phyloP scores from a whole-genome alignment of 208 protist genomes.

The Trypanosomatidae sp. region DNA sequence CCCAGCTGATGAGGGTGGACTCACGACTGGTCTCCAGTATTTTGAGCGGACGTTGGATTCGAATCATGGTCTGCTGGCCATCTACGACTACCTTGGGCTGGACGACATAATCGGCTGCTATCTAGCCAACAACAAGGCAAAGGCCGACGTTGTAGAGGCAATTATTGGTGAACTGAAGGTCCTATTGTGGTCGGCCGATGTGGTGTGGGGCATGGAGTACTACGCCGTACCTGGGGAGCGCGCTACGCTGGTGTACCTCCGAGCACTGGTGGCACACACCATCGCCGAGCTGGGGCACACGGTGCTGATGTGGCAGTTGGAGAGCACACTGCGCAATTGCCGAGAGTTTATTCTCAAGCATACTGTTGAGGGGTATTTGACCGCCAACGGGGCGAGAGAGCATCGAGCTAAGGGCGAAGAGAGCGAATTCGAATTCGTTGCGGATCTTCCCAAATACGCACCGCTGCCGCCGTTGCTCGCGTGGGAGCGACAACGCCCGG shows the following conservation, averaged over 20 bases:
- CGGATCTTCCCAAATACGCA: conserved; percentile 33
- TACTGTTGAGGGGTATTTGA: conserved; percentile 10
- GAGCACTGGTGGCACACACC: conserved; percentile 61
- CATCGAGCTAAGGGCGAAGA: not conserved
- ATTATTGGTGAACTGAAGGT: conserved; percentile 83
- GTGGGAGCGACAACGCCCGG: conserved; percentile 9
- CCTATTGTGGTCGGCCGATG: conserved; percentile 67
- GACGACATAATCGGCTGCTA: conserved; percentile 50
- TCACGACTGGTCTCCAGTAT: conserved; percentile 24
- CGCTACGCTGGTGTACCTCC: conserved; percentile 37
- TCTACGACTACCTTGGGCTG: conserved; percentile 81
- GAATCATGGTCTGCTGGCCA: conserved; percentile 71
- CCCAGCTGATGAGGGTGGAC: conserved; percentile 47
- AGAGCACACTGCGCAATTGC: conserved; percentile 44
- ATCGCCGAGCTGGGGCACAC: conserved; percentile 79
- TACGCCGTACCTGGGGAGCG: conserved; percentile 26
- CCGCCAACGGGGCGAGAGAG: not conserved
- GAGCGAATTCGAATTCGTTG: conserved; percentile 8
- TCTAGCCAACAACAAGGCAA: conserved; percentile 77
- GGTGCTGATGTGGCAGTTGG: conserved; percentile 77
- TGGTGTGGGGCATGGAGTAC: conserved; percentile 19
- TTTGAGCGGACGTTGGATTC: conserved; percentile 74
- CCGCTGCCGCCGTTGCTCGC: conserved; percentile 38
- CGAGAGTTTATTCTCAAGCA: conserved; percentile 16
- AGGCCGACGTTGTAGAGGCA: conserved; percentile 83